Base-by-base conservation (phyloP, 306 rosid species). In the Trifolium subterraneum region DNA sequence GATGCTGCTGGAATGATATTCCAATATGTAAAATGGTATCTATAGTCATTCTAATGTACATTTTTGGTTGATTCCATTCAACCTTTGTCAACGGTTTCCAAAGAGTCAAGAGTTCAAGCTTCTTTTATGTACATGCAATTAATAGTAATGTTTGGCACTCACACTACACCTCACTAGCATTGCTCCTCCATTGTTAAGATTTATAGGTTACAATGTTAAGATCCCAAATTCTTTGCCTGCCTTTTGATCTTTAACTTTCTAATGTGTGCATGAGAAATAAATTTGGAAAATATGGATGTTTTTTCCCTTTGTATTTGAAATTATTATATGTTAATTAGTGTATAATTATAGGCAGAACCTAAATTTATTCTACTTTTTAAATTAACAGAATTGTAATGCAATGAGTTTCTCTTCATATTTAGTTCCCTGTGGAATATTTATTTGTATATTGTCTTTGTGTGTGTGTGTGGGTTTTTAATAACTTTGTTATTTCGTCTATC, bases 51-150 rank as follows among this genome's bases (percentile, higher is more conserved):
- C 58, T 22, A 47, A 63, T 60, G 8, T 75, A 5, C 81, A 36
- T 73, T 79, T 66, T 1, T 22, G 45, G 54, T 59, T 58, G 78
- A 78, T 78, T 81, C 84, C 78, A 4, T 13, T 74, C 74, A 78
- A 78, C 64, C 66, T 65, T 78, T 75, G 56, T 82, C 81, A 22
- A 54, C 78, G 79, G 80, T 78, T 78, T 83, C 20, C 25, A 71
- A 81, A 77, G 79, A 84, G n/a, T n/a, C 13, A 60, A 62, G 18
- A 72, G 39, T 63, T 31, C 77, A 72, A 71, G 18, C 70, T 67
- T 54, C 77, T 45, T 76, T 66, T 44, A 22, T 41, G 72, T 51
- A 55, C 13, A 8, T 36, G 6, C 4, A 5, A 13, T 11, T 16
- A 50, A 50, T 0, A 7, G 51, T 62, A 29, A n/a, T 14, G 6